A percentile compares a stretch with the other conserved stretches of the same genome.
phyloP scores from a whole-genome alignment of 148 eudicot genomes.

The Chenopodium quinoa region DNA sequence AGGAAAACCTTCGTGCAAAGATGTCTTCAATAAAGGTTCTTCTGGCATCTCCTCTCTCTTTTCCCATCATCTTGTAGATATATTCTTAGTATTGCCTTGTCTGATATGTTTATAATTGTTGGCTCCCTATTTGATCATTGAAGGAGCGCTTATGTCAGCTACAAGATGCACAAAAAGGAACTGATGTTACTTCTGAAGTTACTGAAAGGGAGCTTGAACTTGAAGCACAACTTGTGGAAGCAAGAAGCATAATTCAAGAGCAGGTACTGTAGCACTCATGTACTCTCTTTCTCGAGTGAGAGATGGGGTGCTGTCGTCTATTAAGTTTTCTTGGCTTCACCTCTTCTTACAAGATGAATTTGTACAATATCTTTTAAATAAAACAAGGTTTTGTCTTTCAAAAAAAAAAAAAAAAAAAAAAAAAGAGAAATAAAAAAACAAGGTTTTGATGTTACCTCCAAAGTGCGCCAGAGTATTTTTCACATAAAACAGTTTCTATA shows the following conservation, averaged over 20 bases:
- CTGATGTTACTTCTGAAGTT: constrained; percentile 92
- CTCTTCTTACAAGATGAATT: neutral
- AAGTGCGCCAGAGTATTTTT: neutral
- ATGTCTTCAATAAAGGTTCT: constrained; percentile 89
- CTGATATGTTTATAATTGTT: constrained; percentile 15
- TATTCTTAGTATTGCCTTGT: constrained; percentile 14
- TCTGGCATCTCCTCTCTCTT: neutral
- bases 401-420: too few species aligned
- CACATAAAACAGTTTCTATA: neutral
- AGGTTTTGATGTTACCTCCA: neutral
- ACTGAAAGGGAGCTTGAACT: constrained; percentile 98
- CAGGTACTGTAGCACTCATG: constrained; percentile 49
- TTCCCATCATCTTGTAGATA: neutral
- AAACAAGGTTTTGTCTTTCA: neutral
- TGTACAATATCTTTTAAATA: neutral
- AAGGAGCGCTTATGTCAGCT: constrained; percentile 92
- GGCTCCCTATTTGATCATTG: constrained; percentile 4
- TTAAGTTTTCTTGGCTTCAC: neutral
- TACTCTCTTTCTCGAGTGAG: neutral
- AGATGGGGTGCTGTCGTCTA: neutral
- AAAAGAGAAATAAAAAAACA: neutral
- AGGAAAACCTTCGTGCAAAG: constrained; percentile 88
- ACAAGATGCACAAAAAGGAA: constrained; percentile 87
- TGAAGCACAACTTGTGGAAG: constrained; percentile 99
- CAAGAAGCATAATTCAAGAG: constrained; percentile 98